Evolutionary conservation across 176 grass and related monocot species (phyloP).

Genomic region (Rhipidocladum racemiflorum): DNA sequence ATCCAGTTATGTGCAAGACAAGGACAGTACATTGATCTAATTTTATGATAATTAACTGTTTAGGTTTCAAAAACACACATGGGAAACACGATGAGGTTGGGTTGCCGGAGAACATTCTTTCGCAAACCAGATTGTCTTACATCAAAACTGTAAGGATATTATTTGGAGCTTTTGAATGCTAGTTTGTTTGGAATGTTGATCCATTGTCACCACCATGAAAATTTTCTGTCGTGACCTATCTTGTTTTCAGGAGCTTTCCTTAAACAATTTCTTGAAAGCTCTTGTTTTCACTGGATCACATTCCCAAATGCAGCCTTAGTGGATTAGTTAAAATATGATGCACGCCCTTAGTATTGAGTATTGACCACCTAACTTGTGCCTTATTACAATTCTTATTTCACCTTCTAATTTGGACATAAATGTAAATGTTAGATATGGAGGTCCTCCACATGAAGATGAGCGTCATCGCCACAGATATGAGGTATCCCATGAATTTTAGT

Average conservation of each 20-base stretch:
- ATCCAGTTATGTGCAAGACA: constrained; percentile 6
- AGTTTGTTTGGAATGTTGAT: not conserved
- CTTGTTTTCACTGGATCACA: not conserved
- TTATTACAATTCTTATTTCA: constrained; percentile 9
- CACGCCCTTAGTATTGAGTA: not conserved
- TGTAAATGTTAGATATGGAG: constrained; percentile 63
- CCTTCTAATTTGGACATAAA: constrained; percentile 30
- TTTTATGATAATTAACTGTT: not conserved
- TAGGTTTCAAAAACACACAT: constrained; percentile 97
- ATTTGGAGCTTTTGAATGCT: constrained; percentile 2
- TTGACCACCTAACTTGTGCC: not conserved
- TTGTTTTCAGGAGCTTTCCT: constrained; percentile 17
- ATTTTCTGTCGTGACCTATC: not conserved
- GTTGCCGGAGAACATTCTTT: constrained; percentile 77
- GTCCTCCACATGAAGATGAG: constrained; percentile 73
- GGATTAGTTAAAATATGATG: not conserved
- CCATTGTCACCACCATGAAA: not conserved
- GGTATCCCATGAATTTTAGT: constrained; percentile 42
- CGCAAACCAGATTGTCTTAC: constrained; percentile 60
- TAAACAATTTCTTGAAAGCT: not conserved
- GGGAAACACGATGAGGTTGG: constrained; percentile 97
- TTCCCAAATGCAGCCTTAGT: not conserved
- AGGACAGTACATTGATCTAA: constrained; percentile 1
- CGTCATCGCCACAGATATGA: constrained; percentile 98
- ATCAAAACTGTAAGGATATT: constrained; percentile 66